These are phyloP conservation scores for Castanospermum australe DNA, from an alignment of 306 rosid genomes.

Conservation along the genomic window DNA sequence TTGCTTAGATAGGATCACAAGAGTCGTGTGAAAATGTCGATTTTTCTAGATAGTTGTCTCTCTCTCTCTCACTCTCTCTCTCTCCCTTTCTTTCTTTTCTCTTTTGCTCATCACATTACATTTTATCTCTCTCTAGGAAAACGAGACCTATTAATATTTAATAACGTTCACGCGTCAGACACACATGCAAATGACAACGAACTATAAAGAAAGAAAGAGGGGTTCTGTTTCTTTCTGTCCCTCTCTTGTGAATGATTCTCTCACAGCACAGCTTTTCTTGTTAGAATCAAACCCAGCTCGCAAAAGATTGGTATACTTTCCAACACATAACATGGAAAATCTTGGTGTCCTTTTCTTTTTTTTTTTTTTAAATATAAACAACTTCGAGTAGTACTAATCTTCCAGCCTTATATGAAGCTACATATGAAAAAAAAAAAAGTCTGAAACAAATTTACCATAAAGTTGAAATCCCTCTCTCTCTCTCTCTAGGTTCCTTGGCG, in stretches of 20 bases:
- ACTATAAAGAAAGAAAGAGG: conserved; percentile 27
- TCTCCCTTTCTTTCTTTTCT: background rate
- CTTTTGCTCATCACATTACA: background rate
- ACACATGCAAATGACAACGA: conserved; percentile 42
- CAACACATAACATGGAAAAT: conserved; percentile 22
- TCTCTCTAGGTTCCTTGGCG: conserved; percentile 6
- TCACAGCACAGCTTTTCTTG: conserved; percentile 44
- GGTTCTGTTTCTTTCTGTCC: conserved; percentile 14
- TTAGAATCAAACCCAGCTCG: conserved; percentile 41
- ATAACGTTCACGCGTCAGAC: conserved; percentile 53
- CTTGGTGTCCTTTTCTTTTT: conserved; percentile 13
- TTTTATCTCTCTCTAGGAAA: conserved; percentile 15
- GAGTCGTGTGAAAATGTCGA: conserved; percentile 20
- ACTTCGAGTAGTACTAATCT: background rate
- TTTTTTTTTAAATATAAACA: background rate
- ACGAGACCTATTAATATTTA: conserved; percentile 54
- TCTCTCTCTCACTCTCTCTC: background rate
- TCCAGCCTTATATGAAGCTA: background rate
- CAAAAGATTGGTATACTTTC: conserved; percentile 16
- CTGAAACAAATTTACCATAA: background rate
- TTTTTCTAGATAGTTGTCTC: background rate
- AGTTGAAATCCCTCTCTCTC: background rate
- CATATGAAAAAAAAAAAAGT: conserved; percentile 33
- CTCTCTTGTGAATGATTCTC: conserved; percentile 44
- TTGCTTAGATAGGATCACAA: background rate